Percentiles rank a stretch among this genome's conserved stretches.
Evolutionary conservation across 2,329 filamentous ascomycete genomes (phyloP).

Genomic region (Tolypocladium sp.): DNA sequence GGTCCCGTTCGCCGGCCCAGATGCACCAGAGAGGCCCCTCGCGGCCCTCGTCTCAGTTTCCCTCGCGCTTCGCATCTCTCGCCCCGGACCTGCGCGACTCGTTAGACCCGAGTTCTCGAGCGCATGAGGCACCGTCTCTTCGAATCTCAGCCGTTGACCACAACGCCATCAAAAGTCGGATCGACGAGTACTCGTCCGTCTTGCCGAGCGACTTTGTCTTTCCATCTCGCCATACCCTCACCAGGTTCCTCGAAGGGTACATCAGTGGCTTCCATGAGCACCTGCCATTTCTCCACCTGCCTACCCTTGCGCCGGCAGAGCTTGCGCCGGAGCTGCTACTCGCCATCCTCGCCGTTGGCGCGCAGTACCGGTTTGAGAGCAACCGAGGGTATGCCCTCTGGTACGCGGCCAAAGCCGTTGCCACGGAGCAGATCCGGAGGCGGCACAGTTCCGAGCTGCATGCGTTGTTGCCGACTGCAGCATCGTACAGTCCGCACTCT

Average conservation of each 20-base stretch:
- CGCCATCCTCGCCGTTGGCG: conserved; percentile 58
- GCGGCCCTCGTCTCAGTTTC: conserved; percentile 42
- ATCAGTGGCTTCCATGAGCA: conserved; percentile 56
- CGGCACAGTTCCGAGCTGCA: conserved; percentile 48
- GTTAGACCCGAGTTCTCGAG: conserved; percentile 12
- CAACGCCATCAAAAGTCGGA: conserved; percentile 44
- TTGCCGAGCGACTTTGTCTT: conserved; percentile 56
- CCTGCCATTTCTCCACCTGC: conserved; percentile 54
- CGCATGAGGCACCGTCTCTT: conserved; percentile 25
- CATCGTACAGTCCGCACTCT: conserved; percentile 51
- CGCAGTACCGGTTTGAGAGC: conserved; percentile 55
- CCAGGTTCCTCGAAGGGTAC: conserved; percentile 61
- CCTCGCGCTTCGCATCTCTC: conserved; percentile 45
- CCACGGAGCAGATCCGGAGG: conserved; percentile 48
- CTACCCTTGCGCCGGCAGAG: conserved; percentile 54
- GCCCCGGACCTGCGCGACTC: conserved; percentile 41
- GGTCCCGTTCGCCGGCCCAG: conserved; percentile 34
- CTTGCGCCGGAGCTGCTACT: conserved; percentile 60
- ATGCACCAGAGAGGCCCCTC: conserved; percentile 30
- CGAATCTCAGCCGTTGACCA: conserved; percentile 47
- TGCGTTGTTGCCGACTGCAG: conserved; percentile 44
- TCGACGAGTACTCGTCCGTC: conserved; percentile 52
- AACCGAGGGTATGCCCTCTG: conserved; percentile 50
- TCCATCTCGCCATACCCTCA: conserved; percentile 59
- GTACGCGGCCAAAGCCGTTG: conserved; percentile 51